phyloP scores from a whole-genome alignment of 345 rosid species.

The Populus alba region DNA sequence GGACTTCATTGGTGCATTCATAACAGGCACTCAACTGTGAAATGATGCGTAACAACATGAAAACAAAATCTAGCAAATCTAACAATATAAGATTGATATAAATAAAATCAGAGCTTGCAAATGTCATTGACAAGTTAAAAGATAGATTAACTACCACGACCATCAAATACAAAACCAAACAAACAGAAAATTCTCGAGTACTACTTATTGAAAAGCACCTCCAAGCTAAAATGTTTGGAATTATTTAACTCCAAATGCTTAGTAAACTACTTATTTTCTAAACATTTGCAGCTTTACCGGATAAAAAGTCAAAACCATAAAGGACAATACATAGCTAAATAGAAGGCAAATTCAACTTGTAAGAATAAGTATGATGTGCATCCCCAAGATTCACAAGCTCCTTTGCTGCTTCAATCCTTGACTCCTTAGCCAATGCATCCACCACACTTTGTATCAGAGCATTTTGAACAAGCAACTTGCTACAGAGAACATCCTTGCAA shows the following conservation, averaged over 20 bases:
- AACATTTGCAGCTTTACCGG: not conserved
- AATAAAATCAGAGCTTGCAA: not conserved
- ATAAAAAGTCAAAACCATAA: not conserved
- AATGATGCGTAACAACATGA: too few species aligned
- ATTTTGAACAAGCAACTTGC: constrained; percentile 29
- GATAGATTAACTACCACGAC: not conserved
- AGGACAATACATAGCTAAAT: not conserved
- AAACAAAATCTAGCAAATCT: too few species aligned
- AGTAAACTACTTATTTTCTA: not conserved
- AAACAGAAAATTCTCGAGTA: not conserved
- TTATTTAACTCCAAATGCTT: not conserved
- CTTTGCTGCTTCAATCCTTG: constrained; percentile 52
- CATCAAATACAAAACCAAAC: not conserved
- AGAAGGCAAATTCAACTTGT: constrained; percentile 39
- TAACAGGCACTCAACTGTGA: too few species aligned
- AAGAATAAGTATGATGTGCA: constrained; percentile 31
- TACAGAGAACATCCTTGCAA: constrained; percentile 36
- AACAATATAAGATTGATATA: not conserved
- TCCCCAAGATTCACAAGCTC: constrained; percentile 53
- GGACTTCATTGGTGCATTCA: too few species aligned
- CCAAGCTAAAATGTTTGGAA: not conserved
- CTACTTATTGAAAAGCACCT: not conserved
- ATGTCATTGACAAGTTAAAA: not conserved
- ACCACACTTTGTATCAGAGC: constrained; percentile 50
- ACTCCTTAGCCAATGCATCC: constrained; percentile 44